Conservation (phyloP, 352 stramenopile genomes). For the Phytophthora capsici region DNA sequence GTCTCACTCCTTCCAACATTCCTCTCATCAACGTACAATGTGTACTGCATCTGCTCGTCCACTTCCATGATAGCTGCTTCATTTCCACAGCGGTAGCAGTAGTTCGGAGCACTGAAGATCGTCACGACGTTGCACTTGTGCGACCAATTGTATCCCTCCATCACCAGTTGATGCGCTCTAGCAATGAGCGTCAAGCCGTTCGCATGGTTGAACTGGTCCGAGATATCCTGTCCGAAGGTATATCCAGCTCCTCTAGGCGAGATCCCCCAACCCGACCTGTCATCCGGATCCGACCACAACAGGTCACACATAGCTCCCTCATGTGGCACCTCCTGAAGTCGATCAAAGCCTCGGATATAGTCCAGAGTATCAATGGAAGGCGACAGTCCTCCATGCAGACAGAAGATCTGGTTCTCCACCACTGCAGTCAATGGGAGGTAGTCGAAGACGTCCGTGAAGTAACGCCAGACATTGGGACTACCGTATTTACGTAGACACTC, state of each 20-base stretch:
- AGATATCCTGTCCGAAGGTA: slow-evolving; percentile 99
- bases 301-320: slow-evolving; percentile 98
- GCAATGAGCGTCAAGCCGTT: slow-evolving; percentile 99
- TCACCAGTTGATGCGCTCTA: slow-evolving; percentile 94
- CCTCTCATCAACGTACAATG: slow-evolving; percentile 82
- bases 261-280: slow-evolving; percentile 98
- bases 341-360: slow-evolving; percentile 96
- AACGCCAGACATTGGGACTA: slow-evolving; percentile 99
- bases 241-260: slow-evolving; percentile 98
- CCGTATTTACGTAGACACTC: slow-evolving; percentile 96
- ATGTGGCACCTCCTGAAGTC: slow-evolving; percentile 91
- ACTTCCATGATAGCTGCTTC: slow-evolving; percentile 98
- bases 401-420: slow-evolving; percentile 99
- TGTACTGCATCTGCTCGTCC: slow-evolving; percentile 95
- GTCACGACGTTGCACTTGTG: slow-evolving; percentile 98
- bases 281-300: slow-evolving; percentile 98
- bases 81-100: slow-evolving; percentile 99
- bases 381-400: slow-evolving; percentile 97
- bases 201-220: slow-evolving; percentile 96
- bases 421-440: slow-evolving; percentile 96
- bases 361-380: slow-evolving; percentile 93
- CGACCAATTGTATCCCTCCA: slow-evolving; percentile 92
- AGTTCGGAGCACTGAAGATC: slow-evolving; percentile 99
- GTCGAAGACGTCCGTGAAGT: slow-evolving; percentile 95
- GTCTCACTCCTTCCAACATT: neutral